These are phyloP conservation scores for Bisporella sp. DNA, from an alignment of 2,329 filamentous ascomycete species.

Conservation along the genomic window DNA sequence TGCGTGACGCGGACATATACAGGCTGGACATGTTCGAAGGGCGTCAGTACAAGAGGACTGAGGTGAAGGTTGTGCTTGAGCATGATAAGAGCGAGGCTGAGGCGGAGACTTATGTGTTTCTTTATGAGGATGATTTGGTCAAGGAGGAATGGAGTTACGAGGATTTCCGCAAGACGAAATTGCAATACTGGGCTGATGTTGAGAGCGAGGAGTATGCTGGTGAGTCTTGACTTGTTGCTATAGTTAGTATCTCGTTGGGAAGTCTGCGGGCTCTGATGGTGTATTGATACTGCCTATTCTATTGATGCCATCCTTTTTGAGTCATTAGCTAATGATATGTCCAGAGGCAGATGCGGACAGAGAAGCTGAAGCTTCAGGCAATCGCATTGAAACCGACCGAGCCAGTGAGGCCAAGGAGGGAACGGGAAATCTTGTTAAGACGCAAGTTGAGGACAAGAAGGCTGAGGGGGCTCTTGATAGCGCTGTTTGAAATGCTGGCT, in stretches of 20 bases:
- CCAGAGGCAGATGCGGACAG: too few relatives aligned
- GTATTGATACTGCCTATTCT: too few relatives aligned
- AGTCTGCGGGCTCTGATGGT: too few relatives aligned
- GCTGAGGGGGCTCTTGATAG: neutral
- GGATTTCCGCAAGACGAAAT: slow-evolving; percentile 70
- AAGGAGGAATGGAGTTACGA: slow-evolving; percentile 81
- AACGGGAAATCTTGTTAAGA: too few relatives aligned
- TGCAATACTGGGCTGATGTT: slow-evolving; percentile 37
- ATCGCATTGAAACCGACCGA: too few relatives aligned
- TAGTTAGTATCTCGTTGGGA: too few relatives aligned
- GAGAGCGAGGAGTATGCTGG: slow-evolving; percentile 9
- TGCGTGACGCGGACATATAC: slow-evolving; percentile 68
- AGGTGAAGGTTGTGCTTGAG: slow-evolving; percentile 25
- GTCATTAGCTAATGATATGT: too few relatives aligned
- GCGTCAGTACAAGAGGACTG: slow-evolving; percentile 55
- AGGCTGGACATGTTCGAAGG: slow-evolving; percentile 81
- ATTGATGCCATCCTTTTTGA: too few relatives aligned
- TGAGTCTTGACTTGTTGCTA: neutral
- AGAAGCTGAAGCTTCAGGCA: too few relatives aligned
- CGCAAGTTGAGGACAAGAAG: too few relatives aligned
- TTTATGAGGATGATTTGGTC: slow-evolving; percentile 49
- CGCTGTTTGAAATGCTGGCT: neutral
- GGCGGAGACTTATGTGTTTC: slow-evolving; percentile 56
- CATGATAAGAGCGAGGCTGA: slow-evolving; percentile 29
- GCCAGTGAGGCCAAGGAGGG: too few relatives aligned